These are phyloP conservation scores for Clarireedia monteithiana DNA, from an alignment of 2,329 filamentous ascomycete genomes.

Conservation along the genomic window DNA sequence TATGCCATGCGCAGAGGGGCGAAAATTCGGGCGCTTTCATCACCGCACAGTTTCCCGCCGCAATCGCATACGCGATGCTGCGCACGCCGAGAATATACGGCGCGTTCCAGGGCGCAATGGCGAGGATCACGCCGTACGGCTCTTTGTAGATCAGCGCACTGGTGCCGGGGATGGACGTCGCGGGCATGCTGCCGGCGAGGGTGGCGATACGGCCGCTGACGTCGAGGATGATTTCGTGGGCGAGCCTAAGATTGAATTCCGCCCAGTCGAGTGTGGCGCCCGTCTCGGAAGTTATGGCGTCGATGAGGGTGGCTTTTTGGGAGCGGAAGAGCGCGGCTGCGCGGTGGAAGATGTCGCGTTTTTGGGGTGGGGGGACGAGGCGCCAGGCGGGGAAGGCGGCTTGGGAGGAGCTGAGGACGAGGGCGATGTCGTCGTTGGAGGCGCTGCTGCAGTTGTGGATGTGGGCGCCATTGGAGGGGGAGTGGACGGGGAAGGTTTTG, in stretches of 20 bases:
- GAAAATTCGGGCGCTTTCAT: conserved; percentile 64
- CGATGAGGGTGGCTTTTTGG: conserved; percentile 43
- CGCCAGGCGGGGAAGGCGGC: conserved; percentile 64
- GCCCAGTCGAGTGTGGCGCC: conserved; percentile 33
- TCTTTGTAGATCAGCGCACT: conserved; percentile 63
- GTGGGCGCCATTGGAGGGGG: conserved; percentile 44
- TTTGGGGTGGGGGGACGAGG: conserved; percentile 48
- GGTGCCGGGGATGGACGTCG: conserved; percentile 29
- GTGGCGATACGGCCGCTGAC: conserved; percentile 36
- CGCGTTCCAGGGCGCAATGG: conserved; percentile 73
- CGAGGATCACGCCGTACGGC: conserved; percentile 71
- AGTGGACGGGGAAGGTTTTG: conserved; percentile 47
- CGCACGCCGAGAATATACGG: conserved; percentile 47
- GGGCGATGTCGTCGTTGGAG: conserved; percentile 45
- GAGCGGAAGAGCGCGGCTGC: conserved; percentile 56
- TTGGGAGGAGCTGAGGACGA: conserved; percentile 48
- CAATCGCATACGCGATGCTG: conserved; percentile 56
- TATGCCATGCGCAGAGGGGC: conserved; percentile 54
- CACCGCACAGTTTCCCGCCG: conserved; percentile 69
- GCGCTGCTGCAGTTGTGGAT: conserved; percentile 51
- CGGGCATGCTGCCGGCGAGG: conserved; percentile 12
- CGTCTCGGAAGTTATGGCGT: conserved; percentile 49
- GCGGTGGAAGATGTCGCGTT: conserved; percentile 63
- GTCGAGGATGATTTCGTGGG: conserved; percentile 35
- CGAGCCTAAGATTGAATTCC: conserved; percentile 34